Conservation (phyloP, 1,139 yeast genomes). For the Taiozyma sp. region DNA sequence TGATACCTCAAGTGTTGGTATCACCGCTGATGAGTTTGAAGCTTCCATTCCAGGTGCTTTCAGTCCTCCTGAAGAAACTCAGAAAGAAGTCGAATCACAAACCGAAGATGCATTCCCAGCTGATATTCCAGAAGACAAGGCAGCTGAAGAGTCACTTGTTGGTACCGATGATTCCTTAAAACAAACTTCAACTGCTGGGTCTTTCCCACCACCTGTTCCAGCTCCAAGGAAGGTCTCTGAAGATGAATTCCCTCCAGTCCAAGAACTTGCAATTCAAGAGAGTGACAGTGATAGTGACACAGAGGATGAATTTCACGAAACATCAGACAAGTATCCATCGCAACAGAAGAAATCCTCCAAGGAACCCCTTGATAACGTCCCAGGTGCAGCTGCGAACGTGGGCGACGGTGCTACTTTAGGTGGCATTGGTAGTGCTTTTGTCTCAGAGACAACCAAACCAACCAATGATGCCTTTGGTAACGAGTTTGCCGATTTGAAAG, state of each 20-base stretch:
- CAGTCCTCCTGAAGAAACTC: conserved; percentile 5
- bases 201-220: neutral
- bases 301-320: conserved; percentile 42
- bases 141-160: neutral
- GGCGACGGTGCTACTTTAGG: conserved; percentile 9
- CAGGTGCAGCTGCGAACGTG: conserved; percentile 7
- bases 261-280: conserved; percentile 57
- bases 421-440: neutral
- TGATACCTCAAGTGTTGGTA: neutral
- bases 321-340: conserved; percentile 27
- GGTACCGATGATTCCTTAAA: conserved; percentile 5
- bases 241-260: conserved; percentile 68
- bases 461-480: conserved; percentile 28
- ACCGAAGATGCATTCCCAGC: conserved; percentile 2
- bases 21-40: conserved; percentile 14
- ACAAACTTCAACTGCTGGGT: neutral
- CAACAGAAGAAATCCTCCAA: neutral
- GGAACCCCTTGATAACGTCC: neutral
- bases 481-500: conserved; percentile 43
- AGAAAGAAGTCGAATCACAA: neutral
- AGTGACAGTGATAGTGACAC: conserved; percentile 45
- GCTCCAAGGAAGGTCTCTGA: conserved; percentile 15
- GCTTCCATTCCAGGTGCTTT: conserved; percentile 24
- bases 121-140: neutral
- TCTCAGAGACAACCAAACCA: conserved; percentile 6